Percentiles rank a stretch among this genome's conserved stretches.
Evolutionary conservation across 2,329 filamentous ascomycete genomes (phyloP).

Genomic region (Colletotrichum somersetense): DNA sequence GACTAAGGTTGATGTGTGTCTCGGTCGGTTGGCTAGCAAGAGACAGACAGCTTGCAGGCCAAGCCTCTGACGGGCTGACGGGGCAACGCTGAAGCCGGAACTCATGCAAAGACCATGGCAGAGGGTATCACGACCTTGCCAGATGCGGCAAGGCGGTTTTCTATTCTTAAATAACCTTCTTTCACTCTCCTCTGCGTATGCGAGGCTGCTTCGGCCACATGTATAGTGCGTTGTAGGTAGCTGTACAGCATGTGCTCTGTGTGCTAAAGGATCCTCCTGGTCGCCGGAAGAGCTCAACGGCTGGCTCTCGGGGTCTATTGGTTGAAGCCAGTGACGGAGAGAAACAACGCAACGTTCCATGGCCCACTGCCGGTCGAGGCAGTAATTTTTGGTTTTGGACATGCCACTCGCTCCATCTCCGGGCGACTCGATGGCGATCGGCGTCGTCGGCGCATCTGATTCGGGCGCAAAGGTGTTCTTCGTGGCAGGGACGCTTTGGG

Average conservation of each 20-base stretch:
- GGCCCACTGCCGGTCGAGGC: not conserved
- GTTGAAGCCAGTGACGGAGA: conserved; percentile 23
- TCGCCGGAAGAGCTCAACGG: conserved; percentile 16
- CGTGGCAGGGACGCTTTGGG: not conserved
- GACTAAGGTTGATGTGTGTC: conserved; percentile 30
- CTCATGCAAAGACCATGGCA: conserved; percentile 21
- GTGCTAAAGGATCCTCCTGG: conserved; percentile 4
- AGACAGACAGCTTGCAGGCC: conserved; percentile 8
- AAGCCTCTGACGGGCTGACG: conserved; percentile 28
- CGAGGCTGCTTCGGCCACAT: conserved; percentile 22
- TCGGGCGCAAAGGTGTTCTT: conserved; percentile 6
- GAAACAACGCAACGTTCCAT: conserved; percentile 40
- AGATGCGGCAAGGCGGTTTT: conserved; percentile 32
- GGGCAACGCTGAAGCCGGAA: conserved; percentile 10
- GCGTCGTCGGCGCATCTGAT: conserved; percentile 12
- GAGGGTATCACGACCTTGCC: conserved; percentile 32
- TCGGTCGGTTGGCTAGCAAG: conserved; percentile 28
- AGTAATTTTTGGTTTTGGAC: not conserved
- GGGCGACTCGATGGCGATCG: conserved; percentile 18
- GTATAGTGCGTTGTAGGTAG: not conserved
- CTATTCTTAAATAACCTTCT: conserved; percentile 43
- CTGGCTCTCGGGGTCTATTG: conserved; percentile 27
- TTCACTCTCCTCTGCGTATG: conserved; percentile 24
- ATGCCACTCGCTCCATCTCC: conserved; percentile 18
- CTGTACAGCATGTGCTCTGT: conserved; percentile 9